These are phyloP conservation scores for Myriosclerotinia curreyana DNA, from an alignment of 2,329 filamentous ascomycete genomes.

Conservation along the genomic window DNA sequence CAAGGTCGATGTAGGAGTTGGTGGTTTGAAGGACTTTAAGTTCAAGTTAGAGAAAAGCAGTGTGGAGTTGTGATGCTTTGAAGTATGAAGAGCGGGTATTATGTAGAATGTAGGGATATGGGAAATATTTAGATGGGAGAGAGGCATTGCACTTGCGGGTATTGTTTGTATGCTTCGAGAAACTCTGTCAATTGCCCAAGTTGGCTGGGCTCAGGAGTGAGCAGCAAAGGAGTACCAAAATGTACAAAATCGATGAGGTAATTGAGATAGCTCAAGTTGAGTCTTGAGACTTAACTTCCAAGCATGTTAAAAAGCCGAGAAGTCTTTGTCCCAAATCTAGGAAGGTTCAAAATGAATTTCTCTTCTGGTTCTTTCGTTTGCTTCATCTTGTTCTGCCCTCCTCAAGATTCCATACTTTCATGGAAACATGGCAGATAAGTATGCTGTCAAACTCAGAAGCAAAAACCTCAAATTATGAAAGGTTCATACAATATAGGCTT, in stretches of 20 bases:
- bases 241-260: background rate
- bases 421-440: background rate
- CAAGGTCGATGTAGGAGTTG: constrained; percentile 71
- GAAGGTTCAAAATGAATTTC: background rate
- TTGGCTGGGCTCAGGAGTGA: background rate
- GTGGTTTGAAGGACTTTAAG: constrained; percentile 60
- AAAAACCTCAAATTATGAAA: background rate
- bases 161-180: background rate
- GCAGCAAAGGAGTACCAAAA: background rate
- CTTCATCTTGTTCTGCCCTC: background rate
- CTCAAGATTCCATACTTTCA: background rate
- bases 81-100: background rate
- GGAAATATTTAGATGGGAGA: background rate
- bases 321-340: background rate
- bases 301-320: background rate
- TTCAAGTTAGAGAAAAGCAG: constrained; percentile 48
- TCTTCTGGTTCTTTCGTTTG: background rate
- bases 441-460: background rate
- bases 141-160: background rate
- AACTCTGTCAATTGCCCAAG: background rate
- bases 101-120: background rate
- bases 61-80: constrained; percentile 10
- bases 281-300: background rate
- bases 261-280: background rate
- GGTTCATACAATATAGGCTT: background rate